Percentiles rank a stretch among this genome's conserved stretches.
Evolutionary conservation across 257 asterid genomes (phyloP).

Genomic region (Fraxinus excelsior): DNA sequence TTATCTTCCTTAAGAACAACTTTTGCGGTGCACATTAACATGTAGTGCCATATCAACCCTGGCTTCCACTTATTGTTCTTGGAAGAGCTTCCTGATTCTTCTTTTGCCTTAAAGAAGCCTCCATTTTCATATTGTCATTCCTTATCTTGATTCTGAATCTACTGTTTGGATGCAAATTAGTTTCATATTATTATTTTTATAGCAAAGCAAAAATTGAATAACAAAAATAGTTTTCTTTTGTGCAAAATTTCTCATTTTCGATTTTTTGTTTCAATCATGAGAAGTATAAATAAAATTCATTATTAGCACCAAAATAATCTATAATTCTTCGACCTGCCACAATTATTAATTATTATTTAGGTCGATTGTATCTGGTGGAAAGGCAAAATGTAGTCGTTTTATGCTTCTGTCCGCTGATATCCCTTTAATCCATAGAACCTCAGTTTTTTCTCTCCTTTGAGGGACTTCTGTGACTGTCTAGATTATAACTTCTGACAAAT

Average conservation of each 20-base stretch:
- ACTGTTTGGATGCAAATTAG: background rate
- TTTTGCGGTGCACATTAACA: background rate
- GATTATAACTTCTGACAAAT: background rate
- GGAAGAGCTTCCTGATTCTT: background rate
- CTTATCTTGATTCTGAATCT: background rate
- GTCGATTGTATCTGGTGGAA: background rate
- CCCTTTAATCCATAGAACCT: background rate
- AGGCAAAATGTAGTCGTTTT: background rate
- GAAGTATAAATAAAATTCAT: background rate
- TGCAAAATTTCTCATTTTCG: background rate
- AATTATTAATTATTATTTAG: background rate
- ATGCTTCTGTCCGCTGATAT: background rate
- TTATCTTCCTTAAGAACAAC: background rate
- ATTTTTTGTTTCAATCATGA: background rate
- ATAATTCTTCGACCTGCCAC: background rate
- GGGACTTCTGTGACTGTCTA: constrained; percentile 4
- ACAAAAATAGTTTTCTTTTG: background rate
- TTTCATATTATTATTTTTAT: too few relatives aligned
- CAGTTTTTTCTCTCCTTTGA: background rate
- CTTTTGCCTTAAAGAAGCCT: background rate
- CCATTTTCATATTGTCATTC: background rate
- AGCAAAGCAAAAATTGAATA: background rate
- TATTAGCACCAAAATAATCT: background rate
- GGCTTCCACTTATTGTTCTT: background rate
- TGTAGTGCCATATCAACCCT: background rate